Percentiles rank a stretch among this genome's conserved stretches.
These are phyloP conservation scores for Arabis hirsuta DNA, from an alignment of 345 rosid species.

Conservation along the genomic window DNA sequence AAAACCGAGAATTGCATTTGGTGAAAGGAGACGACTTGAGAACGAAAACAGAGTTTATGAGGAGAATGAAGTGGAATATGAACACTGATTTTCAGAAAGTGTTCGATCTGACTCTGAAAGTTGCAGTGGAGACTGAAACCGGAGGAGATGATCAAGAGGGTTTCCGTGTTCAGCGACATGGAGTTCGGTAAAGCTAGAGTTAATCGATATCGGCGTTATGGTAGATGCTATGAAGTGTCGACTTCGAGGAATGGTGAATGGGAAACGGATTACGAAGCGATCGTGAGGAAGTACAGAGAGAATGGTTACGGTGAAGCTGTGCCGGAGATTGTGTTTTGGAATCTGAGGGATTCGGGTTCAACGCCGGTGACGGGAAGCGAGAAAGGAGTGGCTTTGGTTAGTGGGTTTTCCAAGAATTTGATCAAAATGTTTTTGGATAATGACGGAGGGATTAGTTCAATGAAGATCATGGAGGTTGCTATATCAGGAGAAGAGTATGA, in stretches of 20 bases:
- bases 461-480: conserved; percentile 50
- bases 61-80: conserved; percentile 30
- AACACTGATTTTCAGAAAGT: conserved; percentile 58
- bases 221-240: background rate
- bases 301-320: conserved; percentile 55
- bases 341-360: conserved; percentile 54
- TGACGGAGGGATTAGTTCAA: conserved; percentile 48
- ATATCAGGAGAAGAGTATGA: conserved; percentile 54
- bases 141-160: conserved; percentile 60
- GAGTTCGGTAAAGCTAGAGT: conserved; percentile 54
- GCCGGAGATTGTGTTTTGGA: conserved; percentile 74
- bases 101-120: conserved; percentile 54
- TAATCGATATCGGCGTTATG: too few relatives aligned
- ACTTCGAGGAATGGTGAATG: conserved; percentile 9
- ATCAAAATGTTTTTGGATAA: conserved; percentile 55
- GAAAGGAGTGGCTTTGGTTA: conserved; percentile 61
- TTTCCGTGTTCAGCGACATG: conserved; percentile 76
- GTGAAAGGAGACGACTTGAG: conserved; percentile 45
- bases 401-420: conserved; percentile 73
- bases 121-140: conserved; percentile 50
- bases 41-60: conserved; percentile 50
- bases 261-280: conserved; percentile 59
- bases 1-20: conserved; percentile 46
- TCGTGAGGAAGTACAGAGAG: conserved; percentile 48
- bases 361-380: conserved; percentile 51